Base-by-base conservation (phyloP, 176 grass and related monocot species). In the Aegilops tauschii region DNA sequence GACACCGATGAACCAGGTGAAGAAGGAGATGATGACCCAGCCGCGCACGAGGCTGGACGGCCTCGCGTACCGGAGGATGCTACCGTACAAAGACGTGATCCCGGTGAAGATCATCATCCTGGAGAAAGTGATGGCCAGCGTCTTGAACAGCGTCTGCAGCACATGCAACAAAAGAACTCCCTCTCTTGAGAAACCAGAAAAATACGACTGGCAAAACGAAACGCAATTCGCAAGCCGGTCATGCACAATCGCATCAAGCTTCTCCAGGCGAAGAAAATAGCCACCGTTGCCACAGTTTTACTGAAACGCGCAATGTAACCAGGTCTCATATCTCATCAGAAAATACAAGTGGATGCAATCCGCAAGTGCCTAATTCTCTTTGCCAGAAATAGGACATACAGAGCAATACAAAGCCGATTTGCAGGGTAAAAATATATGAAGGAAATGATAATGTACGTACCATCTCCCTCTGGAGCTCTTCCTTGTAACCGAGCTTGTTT, bases 401-500 rank as follows among this genome's bases (percentile, higher is more conserved):
- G 37, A 39, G 8, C 37, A 39, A 39, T 39, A 39, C 7, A 1
- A 8, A 39, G 1, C 37, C 37, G 37, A 39, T 39, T 39, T 39
- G 37, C 40, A 44, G 40, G 40, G 40, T 11, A 44, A 0, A 49
- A 13, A 49, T 12, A 49, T 3, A 12, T 11, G 45, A 49, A 49
- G 12, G 45, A 49, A 49, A 49, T 44, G 40, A 44, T 44, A 3
- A 44, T 11, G 9, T 44, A 10, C 63, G 40, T 61, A 95, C 96
- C 96, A 98, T 98, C 87, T 98, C 96, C 70, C 96, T 77, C 28
- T 93, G 87, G 84, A 95, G 96, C 83, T 98, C 96, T 87, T 98
- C 93, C 90, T 98, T 98, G 96, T 98, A 98, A 25, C 96, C 96
- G 62, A 98, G 96, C 83, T 98, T 93, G 80, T 98, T 98, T 82